These are phyloP conservation scores for Fonsecaea multimorphosa DNA, from an alignment of 2,329 filamentous ascomycete genomes.

Conservation along the genomic window DNA sequence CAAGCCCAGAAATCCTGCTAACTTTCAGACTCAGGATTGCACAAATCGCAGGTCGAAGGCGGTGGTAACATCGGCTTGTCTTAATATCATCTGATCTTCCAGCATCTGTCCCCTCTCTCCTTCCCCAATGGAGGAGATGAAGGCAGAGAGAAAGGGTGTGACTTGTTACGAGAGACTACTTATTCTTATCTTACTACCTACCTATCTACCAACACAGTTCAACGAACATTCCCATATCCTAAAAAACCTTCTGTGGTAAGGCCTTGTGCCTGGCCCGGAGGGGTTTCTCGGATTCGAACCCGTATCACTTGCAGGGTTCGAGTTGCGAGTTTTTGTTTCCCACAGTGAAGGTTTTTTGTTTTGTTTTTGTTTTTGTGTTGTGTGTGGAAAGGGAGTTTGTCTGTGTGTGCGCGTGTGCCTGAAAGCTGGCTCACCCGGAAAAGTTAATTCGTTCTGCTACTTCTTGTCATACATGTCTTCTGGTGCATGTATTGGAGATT, in stretches of 20 bases:
- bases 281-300: not conserved
- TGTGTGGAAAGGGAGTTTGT: not conserved
- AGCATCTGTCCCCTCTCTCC: not conserved
- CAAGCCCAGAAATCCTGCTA: not conserved
- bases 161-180: not conserved
- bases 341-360: not conserved
- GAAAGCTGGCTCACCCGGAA: not conserved
- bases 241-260: not conserved
- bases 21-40: not conserved
- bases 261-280: not conserved
- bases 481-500: not conserved
- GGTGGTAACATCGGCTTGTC: not conserved
- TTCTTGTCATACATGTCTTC: not conserved
- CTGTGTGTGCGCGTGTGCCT: not conserved
- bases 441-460: not conserved
- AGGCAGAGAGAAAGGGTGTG: conserved; percentile 1
- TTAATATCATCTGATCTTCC: not conserved
- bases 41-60: not conserved
- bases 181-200: too few species aligned
- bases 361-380: not conserved
- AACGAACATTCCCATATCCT: too few species aligned
- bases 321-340: not conserved
- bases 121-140: not conserved
- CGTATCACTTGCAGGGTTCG: not conserved
- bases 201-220: not conserved